A percentile compares a stretch with the other conserved stretches of the same genome.
phyloP scores from a whole-genome alignment of 129 eudicot species.

The Flaveria robusta region DNA sequence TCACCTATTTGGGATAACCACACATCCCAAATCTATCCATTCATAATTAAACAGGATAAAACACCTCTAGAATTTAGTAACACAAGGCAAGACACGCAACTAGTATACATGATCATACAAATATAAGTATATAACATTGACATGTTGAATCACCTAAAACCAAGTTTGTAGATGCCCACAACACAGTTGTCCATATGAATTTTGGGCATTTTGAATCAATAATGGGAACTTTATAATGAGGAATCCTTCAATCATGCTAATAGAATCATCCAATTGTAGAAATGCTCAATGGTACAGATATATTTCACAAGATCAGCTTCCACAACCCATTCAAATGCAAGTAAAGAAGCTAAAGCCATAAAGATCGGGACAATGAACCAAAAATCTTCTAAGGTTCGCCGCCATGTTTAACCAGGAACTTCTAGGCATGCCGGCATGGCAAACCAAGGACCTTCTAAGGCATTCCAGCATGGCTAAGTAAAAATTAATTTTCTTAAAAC shows the following conservation, averaged over 20 bases:
- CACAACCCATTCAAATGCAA: not conserved
- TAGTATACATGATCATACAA: not conserved
- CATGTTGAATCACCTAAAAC: not conserved
- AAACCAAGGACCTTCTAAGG: not conserved
- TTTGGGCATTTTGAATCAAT: no score
- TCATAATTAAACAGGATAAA: not conserved
- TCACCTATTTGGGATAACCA: no score
- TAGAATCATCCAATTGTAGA: no score
- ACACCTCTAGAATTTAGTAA: not conserved
- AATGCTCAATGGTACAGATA: no score
- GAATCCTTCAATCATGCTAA: no score
- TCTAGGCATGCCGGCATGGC: no score
- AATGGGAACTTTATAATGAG: no score
- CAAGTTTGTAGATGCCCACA: not conserved
- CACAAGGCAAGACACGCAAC: conserved; percentile 1
- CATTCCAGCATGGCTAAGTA: not conserved
- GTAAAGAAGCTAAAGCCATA: not conserved
- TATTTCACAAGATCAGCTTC: no score
- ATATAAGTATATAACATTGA: no score
- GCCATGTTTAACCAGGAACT: no score
- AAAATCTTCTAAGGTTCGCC: not conserved
- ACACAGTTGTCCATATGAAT: not conserved
- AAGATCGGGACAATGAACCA: not conserved
- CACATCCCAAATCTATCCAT: not conserved
- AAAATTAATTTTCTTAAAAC: not conserved